Evolutionary conservation across 2,329 filamentous ascomycete species (phyloP), one percentile per base, ranked within the genome.

Genomic region (Basipetospora sp.): DNA sequence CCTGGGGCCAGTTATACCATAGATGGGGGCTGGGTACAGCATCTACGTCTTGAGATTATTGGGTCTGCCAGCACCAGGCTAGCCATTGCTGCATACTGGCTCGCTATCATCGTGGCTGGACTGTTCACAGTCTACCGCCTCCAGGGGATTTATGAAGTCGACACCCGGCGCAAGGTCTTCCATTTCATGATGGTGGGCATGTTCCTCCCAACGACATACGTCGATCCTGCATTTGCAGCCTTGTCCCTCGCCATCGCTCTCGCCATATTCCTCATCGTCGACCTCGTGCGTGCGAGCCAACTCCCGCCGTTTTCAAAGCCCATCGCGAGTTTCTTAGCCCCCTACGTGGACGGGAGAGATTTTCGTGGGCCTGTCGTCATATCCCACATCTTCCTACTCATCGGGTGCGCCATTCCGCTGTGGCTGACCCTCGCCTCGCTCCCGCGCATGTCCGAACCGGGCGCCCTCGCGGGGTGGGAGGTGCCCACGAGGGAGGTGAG

Each of bases 111-210:
- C 13, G 53, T 71, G 13, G 53, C 74, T 2, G 90, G 88, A 1
- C 67, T 96, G 26, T 60, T 75, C 8, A 65, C 82, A 4, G 83
- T 94, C 6, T 73, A 90, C 37, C 73, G 69, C 30, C 69, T 93
- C 27, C 82, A 80, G 29, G 65, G 75, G 3, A 64, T 83, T 35
- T 87, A 82, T 46, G 87, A 94, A 58, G 88, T 98, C 33, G 90
- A 98, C 58, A 98, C 90, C 1, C 74, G 90, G 35, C 77, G 90
- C 36, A 98, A 98, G 57, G 83, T 96, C 17, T 98, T 98, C 55
- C 90, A 98, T 56, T 92, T 92, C 47, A 94, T 88, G 70, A 96
- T 96, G 81, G 88, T 96, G 6, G 76, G 77, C 40, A 94, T 98
- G 84, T 78, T 98, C 40, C 67, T 96, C 2, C 87, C 90, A 0